phyloP scores from a whole-genome alignment of 2,329 filamentous ascomycete species.

The Hymenoscyphus repandus region DNA sequence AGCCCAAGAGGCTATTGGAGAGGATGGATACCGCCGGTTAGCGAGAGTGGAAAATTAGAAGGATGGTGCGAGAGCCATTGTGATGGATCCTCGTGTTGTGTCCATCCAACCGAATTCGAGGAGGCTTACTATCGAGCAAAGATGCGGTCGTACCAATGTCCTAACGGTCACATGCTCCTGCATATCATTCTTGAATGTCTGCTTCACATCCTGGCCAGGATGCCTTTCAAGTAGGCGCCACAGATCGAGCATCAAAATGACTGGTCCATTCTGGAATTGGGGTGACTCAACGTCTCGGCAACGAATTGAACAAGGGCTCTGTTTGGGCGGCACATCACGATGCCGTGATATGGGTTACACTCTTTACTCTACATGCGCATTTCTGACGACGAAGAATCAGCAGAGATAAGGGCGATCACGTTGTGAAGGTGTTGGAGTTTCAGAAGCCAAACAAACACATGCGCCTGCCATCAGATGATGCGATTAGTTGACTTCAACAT shows the following conservation, averaged over 20 bases:
- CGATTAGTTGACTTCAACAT: background rate
- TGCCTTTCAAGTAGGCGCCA: background rate
- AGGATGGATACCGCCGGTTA: background rate
- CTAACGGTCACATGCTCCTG: slow-evolving; percentile 8
- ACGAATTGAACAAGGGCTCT: slow-evolving; percentile 2
- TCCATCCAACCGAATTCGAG: slow-evolving; percentile 4
- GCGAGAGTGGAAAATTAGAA: background rate
- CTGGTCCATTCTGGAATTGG: background rate
- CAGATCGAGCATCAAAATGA: slow-evolving; percentile 1
- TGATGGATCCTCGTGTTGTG: slow-evolving; percentile 6
- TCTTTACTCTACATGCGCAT: background rate
- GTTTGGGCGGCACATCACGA: background rate
- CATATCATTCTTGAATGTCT: background rate
- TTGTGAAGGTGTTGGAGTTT: slow-evolving; percentile 5
- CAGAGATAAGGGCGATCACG: slow-evolving; percentile 8
- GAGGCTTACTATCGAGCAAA: slow-evolving; percentile 1
- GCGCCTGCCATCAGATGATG: slow-evolving; percentile 16
- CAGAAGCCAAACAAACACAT: slow-evolving; percentile 7
- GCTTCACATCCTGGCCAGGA: background rate
- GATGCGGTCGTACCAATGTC: slow-evolving; percentile 3
- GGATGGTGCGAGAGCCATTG: slow-evolving; percentile 9
- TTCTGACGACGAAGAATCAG: background rate
- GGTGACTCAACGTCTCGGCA: slow-evolving; percentile 17
- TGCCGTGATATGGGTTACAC: slow-evolving; percentile 1
- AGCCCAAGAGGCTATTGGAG: background rate